Evolutionary conservation across 2,329 filamentous ascomycete genomes (phyloP), one percentile per base, ranked within the genome.

Genomic region (Thyridium curvatum): DNA sequence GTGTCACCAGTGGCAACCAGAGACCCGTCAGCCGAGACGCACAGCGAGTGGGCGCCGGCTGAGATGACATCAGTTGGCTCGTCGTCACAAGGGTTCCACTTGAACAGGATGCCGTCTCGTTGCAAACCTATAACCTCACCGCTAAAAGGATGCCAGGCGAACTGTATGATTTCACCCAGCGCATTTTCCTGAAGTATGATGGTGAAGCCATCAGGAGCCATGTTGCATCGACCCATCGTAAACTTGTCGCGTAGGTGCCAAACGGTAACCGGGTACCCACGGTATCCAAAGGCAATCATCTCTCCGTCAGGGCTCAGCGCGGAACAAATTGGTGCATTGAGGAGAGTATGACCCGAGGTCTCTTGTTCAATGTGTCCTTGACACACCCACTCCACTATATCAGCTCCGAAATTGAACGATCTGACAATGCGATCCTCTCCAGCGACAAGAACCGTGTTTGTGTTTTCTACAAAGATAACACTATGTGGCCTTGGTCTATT

Each of bases 41-140:
- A 35, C 4, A 60, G 31, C 30, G 38, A 43, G 8, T 45, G 30
- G 28, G 51, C 54, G 8, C 46, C 46, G 2, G 45, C 45, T 8
- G 39, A 16, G 12, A 52, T 30, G 32, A 53, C 53, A n/a, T 54
- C 45, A 12, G 7, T 35, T 12, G 43, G 37, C 14, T 57, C 47
- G 31, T 49, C 50, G 5, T 53, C 50, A 17, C 57, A 50, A 7
- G 55, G 55, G 34, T 53, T 40, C 60, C 58, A 64, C 44, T 57
- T 61, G 42, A 65, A 63, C 4, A 66, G 34, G 7, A 61, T 30
- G 4, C 60, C 61, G 10, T 26, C 21, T 6, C 21, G 21, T 26
- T 26, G 21, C 21, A 26, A 26, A 6, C 21, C 21, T 8, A 62
- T 34, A 4, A 64, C 31, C 35, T 59, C 48, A 8, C 46, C 47